Evolutionary conservation across 768 basidiomycete genomes (phyloP), one percentile per base, ranked within the genome.

Genomic region (Leccinum broughii): DNA sequence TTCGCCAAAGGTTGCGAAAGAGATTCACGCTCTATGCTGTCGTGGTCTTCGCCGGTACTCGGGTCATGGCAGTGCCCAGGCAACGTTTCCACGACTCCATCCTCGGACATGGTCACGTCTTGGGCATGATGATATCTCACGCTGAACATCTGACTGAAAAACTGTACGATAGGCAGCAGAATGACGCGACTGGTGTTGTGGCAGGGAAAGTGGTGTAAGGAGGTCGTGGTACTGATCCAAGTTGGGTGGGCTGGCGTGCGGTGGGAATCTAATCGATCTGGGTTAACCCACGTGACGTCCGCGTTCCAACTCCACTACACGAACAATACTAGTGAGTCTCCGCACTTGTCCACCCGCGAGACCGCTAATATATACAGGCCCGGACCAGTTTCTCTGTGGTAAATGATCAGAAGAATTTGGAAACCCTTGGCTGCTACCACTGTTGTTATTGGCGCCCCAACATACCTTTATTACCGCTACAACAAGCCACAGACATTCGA

Each of bases 331-430:
- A 20, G 41, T 30, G 13, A 55, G 39, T 39, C n/a, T 54, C 10
- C 4, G 11, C 32, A n/a, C 5, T 53, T 51, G 54, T 55, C 54
- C 39, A 17, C 17, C 26, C 13, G 9, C 6, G 13, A 17, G 13
- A 55, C 9, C 20, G 20, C 44, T 14, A 48, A 30, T 24, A 58
- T 24, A 53, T 51, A 7, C 24, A 44, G 39, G 59, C 6, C 15
- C 3, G 7, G 24, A n/a, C 13, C 11, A 6, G 20, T 22, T 17
- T 28, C 34, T 54, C 35, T 28, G 37, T 34, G 32, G 35, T 22
- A 48, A 34, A 92, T 92, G 87, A 75, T 89, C 60, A 79, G 79
- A 67, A 82, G 81, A 63, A 81, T 79, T 46, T 90, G 87, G 89
- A 91, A 84, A 70, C 88, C 89, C 26, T 63, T 87, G 66, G 77